A percentile compares a stretch with the other conserved stretches of the same genome.
Conservation (phyloP, 495 filamentous ascomycete species). For the Annulohypoxylon bovei region DNA sequence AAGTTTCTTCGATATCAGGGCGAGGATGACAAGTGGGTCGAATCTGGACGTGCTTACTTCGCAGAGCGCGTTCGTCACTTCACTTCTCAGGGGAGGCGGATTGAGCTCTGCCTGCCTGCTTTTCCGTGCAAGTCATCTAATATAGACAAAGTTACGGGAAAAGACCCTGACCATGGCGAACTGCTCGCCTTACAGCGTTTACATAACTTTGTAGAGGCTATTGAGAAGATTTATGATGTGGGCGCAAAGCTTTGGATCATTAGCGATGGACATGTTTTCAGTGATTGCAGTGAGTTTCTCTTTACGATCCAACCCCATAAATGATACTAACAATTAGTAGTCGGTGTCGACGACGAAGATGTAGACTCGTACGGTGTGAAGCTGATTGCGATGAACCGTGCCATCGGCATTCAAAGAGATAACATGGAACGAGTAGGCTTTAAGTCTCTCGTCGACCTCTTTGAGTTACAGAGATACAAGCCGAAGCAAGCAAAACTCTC, state of each 20-base stretch:
- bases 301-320: neutral
- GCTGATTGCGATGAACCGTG: conserved; percentile 47
- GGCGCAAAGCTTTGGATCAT: conserved; percentile 52
- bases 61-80: conserved; percentile 39
- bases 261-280: conserved; percentile 57
- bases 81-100: conserved; percentile 28
- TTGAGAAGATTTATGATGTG: conserved; percentile 46
- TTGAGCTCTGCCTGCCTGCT: conserved; percentile 47
- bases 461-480: conserved; percentile 26
- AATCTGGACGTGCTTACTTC: conserved; percentile 38
- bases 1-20: conserved; percentile 37
- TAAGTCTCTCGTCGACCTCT: conserved; percentile 44
- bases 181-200: conserved; percentile 46
- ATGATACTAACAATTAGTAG: conserved; percentile 16
- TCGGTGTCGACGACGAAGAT: conserved; percentile 52
- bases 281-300: conserved; percentile 49
- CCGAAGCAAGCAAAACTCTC: conserved; percentile 8
- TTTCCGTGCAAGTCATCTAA: conserved; percentile 52
- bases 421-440: conserved; percentile 37
- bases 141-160: conserved; percentile 41
- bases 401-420: conserved; percentile 27
- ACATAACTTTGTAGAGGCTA: conserved; percentile 42
- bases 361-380: conserved; percentile 49
- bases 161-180: conserved; percentile 45
- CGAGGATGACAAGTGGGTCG: conserved; percentile 35